Conservation (phyloP, 495 filamentous ascomycete genomes). For the Clohesyomyces aquaticus region DNA sequence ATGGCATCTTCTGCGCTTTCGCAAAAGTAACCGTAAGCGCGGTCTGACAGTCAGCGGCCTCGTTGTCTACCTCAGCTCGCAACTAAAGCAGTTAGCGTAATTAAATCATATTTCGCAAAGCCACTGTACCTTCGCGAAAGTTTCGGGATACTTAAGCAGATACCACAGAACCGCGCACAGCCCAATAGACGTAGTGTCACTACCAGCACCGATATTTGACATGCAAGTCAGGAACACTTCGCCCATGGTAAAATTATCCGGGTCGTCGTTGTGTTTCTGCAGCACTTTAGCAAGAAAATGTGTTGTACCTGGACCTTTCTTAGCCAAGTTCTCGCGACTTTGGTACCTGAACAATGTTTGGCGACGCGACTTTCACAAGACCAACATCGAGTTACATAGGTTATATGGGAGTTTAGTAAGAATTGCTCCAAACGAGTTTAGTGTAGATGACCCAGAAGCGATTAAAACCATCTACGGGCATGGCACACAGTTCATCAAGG, state of each 20-base stretch:
- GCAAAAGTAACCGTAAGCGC: slow-evolving; percentile 48
- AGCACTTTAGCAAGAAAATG: background rate
- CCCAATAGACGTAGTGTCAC: slow-evolving; percentile 59
- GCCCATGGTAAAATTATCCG: slow-evolving; percentile 7
- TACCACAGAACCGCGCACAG: slow-evolving; percentile 59
- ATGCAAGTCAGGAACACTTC: slow-evolving; percentile 5
- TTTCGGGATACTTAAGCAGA: slow-evolving; percentile 63
- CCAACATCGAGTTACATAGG: no score
- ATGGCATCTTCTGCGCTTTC: slow-evolving; percentile 56
- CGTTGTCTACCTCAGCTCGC: background rate
- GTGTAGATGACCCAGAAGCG: no score
- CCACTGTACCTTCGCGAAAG: slow-evolving; percentile 17
- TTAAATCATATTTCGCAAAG: no score
- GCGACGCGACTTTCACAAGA: no score
- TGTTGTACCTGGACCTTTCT: background rate
- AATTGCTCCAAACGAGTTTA: no score
- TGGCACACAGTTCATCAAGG: no score
- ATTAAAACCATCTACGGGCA: no score
- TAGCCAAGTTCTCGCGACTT: no score
- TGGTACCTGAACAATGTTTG: no score
- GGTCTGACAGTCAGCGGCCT: background rate
- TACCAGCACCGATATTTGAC: slow-evolving; percentile 55
- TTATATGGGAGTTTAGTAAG: no score
- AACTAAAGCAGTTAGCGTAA: no score
- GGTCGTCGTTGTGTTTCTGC: slow-evolving; percentile 8